Evolutionary conservation across 2,329 filamentous ascomycete species (phyloP), one percentile per base, ranked within the genome.

Genomic region (Herpotrichia juniperi): DNA sequence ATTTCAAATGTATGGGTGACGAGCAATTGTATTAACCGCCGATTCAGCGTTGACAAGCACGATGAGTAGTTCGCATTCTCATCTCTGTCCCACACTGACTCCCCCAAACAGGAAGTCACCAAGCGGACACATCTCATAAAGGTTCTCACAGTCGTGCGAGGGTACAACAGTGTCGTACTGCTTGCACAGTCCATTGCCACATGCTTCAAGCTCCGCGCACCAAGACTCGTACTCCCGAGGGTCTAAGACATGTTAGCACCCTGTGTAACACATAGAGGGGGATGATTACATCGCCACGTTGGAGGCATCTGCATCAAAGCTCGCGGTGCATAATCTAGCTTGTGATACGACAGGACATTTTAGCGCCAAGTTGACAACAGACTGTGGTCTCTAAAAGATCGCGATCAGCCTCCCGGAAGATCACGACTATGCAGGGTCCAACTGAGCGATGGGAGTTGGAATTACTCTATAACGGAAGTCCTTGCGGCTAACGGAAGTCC

Each of bases 321-420:
- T 71, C 67, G 68, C 63, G 59, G 61, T 71, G 69, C 69, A 71
- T 72, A 63, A 61, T 59, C 66, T 71, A 71, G 69, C 51, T 40
- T 35, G 59, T 71, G 57, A 50, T 59, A 69, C 65, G 42, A 37
- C 62, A 48, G 34, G 37, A 31, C 19, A 11, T 24, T 40, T 44
- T 9, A 24, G 35, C 44, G 51, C 40, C 51, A 54, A 24, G 39
- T 31, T 57, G 51, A 51, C 54, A 50, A 43, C 44, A 16, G 19
- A 46, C 17, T 28, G 39, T 21, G 19, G 28, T 46, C 28, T 19
- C 34, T 26, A 22, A 14, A 10, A 17, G 42, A 22, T 32, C 30
- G 21, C 9, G 16, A 24, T 34, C 28, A 30, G 21, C 17, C n/a
- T 45, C 5, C 4, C 17, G 19, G 42, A 30, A 22, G 4, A 16